Evolutionary conservation across 192 early-diverging fungal species (phyloP), one percentile per base, ranked within the genome.

Genomic region (Mortierella hygrophila): DNA sequence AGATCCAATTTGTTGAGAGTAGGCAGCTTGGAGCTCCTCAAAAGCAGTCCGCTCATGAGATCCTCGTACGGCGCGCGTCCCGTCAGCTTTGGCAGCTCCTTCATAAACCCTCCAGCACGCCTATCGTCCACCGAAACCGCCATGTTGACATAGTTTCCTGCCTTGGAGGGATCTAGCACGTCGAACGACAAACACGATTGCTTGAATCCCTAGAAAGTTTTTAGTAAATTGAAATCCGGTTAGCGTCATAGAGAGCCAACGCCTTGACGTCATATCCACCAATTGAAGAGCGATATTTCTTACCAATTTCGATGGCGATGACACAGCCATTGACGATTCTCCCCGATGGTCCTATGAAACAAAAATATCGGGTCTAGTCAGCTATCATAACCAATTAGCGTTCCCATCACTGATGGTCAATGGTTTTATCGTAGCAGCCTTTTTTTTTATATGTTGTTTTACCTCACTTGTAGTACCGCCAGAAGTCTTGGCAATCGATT

Each of bases 41-140:
- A 38, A 2, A 86, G 29, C 76, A 86, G 52, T 6, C 79, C 84
- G 11, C 47, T 73, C 63, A 86, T 55, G 47, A 86, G 41, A 65
- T 86, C 84, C 44, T 86, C 84, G 35, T 81, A 86, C 6, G 84
- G 84, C 3, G 84, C 84, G 41, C 84, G 78, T 38, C 84, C 84
- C 15, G 49, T 76, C 68, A 86, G 26, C 35, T 80, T 80, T 23
- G 84, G 84, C 7, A 86, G 38, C 44, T 86, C 84, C 54, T 70
- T 79, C 75, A 86, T 68, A 38, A 86, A 29, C 3, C 84, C 76
- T 15, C 76, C 84, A 44, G 63, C 41, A 2, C 75, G 44, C 47
- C 46, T 73, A 23, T 77, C 76, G 29, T 86, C 79, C 1, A 78
- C 72, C 9, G 77, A 73, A n/a, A 78, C 75, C 11, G 76, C 75